Percentiles rank a stretch among this genome's conserved stretches.
These are phyloP conservation scores for Solanum chmielewskii DNA, from an alignment of 257 asterid species.

Conservation along the genomic window DNA sequence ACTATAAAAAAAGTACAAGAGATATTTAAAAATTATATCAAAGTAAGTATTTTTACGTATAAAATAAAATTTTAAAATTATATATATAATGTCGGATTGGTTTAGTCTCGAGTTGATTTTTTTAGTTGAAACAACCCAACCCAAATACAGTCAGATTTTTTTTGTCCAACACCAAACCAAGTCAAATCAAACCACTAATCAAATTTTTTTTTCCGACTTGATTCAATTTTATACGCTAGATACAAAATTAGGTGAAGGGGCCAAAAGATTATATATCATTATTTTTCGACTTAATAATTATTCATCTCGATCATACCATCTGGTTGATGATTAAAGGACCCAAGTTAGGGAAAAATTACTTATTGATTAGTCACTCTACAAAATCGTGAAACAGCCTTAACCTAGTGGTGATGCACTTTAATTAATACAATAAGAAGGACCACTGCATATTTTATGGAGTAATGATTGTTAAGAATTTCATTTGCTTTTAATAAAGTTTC, in stretches of 20 bases:
- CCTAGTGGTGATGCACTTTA: conserved; percentile 3
- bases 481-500: conserved; percentile 5
- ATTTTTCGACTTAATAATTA: neutral
- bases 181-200: no score
- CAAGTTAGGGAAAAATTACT: neutral
- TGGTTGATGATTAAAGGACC: neutral
- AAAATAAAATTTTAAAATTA: no score
- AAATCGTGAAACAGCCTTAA: neutral
- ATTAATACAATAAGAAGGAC: neutral
- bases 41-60: no score
- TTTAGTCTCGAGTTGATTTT: no score
- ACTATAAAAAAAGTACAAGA: no score
- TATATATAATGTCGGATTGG: no score
- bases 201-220: no score
- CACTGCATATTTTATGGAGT: neutral
- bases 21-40: no score
- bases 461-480: conserved; percentile 4
- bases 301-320: neutral
- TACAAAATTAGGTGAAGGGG: neutral
- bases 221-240: no score
- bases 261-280: neutral
- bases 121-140: no score
- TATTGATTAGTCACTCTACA: neutral
- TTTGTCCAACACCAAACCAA: no score
- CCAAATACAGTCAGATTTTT: no score